Percentiles rank a stretch among this genome's conserved stretches.
Conservation (phyloP, 2,329 filamentous ascomycete species). For the Aquanectria penicillioides region DNA sequence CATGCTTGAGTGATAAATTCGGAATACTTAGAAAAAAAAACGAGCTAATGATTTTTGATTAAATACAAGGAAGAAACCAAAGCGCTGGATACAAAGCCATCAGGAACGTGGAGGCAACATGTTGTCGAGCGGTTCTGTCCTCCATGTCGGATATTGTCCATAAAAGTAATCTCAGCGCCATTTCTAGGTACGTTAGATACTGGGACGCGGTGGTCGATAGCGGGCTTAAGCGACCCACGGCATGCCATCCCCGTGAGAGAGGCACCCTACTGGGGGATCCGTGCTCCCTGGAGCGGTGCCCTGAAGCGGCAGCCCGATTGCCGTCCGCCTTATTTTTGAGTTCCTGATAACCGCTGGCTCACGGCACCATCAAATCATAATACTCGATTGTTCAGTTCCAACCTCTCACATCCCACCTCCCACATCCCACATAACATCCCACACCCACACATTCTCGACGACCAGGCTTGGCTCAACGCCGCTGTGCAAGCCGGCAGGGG, state of each 20-base stretch:
- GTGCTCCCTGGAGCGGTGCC: background rate
- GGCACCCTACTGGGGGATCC: background rate
- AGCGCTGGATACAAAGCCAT: no score
- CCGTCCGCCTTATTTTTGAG: background rate
- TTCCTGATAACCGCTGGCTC: background rate
- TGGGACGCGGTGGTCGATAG: no score
- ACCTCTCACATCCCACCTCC: constrained; percentile 18
- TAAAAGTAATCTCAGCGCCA: no score
- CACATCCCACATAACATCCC: constrained; percentile 9
- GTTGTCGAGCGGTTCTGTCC: no score
- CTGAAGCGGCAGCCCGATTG: background rate
- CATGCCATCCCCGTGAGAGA: background rate
- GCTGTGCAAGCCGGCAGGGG: background rate
- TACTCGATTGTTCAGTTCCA: background rate
- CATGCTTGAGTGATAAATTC: no score
- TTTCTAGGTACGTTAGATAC: no score
- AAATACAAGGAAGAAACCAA: no score
- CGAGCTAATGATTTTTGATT: no score
- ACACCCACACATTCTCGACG: constrained; percentile 6
- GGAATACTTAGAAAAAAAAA: no score
- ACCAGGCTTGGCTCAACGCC: background rate
- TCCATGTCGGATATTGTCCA: no score
- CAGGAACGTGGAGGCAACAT: no score
- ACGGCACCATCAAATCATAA: constrained; percentile 6
- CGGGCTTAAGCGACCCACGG: background rate